These are phyloP conservation scores for Tuber melanosporum DNA, from an alignment of 495 filamentous ascomycete genomes.

Conservation along the genomic window DNA sequence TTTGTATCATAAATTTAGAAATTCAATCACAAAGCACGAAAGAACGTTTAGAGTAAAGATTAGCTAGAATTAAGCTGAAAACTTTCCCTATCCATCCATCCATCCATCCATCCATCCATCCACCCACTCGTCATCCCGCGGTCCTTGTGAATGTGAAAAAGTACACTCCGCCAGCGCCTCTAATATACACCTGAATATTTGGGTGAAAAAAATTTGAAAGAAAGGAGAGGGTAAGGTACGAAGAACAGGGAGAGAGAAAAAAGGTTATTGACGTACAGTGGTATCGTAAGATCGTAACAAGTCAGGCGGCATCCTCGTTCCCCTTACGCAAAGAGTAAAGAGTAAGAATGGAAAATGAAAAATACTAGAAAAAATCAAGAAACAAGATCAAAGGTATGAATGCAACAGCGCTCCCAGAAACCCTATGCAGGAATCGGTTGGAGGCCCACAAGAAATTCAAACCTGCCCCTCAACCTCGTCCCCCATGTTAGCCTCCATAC, in stretches of 20 bases:
- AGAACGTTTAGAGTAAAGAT: neutral
- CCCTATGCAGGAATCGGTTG: neutral
- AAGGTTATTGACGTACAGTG: neutral
- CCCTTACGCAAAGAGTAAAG: neutral
- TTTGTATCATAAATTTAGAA: neutral
- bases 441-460: neutral
- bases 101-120: neutral
- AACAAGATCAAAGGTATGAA: neutral
- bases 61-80: neutral
- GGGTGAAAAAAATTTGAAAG: neutral
- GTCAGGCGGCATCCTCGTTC: neutral
- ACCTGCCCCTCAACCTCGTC: neutral
- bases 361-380: neutral
- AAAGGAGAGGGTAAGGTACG: neutral
- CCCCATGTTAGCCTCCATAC: neutral
- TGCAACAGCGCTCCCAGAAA: neutral
- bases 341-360: neutral
- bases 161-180: neutral
- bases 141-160: neutral
- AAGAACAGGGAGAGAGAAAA: neutral
- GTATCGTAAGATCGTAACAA: neutral
- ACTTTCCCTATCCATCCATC: neutral
- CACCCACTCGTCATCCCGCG: neutral
- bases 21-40: neutral
- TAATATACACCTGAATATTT: neutral